A percentile compares a stretch with the other conserved stretches of the same genome.
Conservation (phyloP, 116 monocot species). For the Cymodocea nodosa region DNA sequence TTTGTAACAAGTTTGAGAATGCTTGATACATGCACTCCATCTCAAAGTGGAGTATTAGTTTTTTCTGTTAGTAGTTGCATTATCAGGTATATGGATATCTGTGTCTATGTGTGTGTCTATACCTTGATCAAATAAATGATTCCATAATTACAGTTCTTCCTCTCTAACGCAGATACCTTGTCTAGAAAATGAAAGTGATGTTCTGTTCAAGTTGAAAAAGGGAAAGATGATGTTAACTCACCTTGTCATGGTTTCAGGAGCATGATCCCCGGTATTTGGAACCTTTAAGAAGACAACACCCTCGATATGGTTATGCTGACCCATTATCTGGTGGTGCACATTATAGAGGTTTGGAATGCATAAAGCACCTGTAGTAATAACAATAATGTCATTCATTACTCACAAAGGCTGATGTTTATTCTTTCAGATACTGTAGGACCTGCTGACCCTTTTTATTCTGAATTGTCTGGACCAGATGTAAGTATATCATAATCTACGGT, state of each 20-base stretch:
- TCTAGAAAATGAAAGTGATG: not conserved
- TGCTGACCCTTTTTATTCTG: slow-evolving; percentile 31
- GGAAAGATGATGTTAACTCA: not conserved
- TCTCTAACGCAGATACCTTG: too few relatives aligned
- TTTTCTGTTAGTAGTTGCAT: too few relatives aligned
- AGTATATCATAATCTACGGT: slow-evolving; percentile 13
- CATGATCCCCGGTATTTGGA: slow-evolving; percentile 43
- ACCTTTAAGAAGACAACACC: slow-evolving; percentile 34
- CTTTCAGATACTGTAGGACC: slow-evolving; percentile 31
- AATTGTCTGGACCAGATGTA: slow-evolving; percentile 59
- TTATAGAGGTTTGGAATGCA: slow-evolving; percentile 35
- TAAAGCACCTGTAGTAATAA: not conserved
- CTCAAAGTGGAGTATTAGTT: too few relatives aligned
- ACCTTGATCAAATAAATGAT: too few relatives aligned
- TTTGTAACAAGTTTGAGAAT: too few relatives aligned
- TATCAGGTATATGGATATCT: too few relatives aligned
- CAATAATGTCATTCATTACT: not conserved
- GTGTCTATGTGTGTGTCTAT: too few relatives aligned
- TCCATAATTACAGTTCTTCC: too few relatives aligned
- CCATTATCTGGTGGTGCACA: slow-evolving; percentile 18
- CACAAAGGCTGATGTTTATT: not conserved
- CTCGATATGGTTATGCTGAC: slow-evolving; percentile 42
- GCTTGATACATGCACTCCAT: too few relatives aligned
- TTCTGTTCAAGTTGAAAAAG: not conserved
- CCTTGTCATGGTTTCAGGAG: slow-evolving; percentile 29